phyloP scores from a whole-genome alignment of 2,329 filamentous ascomycete species.

The Plectosphaerella plurivora region DNA sequence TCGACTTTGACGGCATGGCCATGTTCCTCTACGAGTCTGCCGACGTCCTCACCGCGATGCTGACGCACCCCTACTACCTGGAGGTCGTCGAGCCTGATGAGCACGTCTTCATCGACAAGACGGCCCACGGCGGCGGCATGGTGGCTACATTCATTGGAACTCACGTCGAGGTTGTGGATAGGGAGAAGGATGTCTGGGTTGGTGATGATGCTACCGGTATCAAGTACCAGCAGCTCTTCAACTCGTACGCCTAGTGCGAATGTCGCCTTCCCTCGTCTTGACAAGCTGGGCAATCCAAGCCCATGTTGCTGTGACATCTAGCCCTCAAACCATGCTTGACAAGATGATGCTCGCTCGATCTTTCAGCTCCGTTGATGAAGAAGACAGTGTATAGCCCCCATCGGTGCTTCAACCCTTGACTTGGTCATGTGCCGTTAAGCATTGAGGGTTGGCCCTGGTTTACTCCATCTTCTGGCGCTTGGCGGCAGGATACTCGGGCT shows the following conservation, averaged over 20 bases:
- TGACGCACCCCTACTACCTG: constrained; percentile 22
- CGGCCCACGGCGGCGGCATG: constrained; percentile 18
- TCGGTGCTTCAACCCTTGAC: too few species aligned
- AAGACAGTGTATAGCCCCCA: too few species aligned
- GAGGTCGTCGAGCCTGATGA: constrained; percentile 22
- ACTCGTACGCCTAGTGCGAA: constrained; percentile 5
- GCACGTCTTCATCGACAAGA: constrained; percentile 22
- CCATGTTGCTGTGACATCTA: background rate
- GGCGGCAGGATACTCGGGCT: too few species aligned
- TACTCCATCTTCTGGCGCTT: too few species aligned
- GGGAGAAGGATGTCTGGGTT: constrained; percentile 16
- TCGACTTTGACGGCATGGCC: constrained; percentile 23
- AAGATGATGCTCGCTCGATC: too few species aligned
- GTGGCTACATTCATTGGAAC: constrained; percentile 19
- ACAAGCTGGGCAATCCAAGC: background rate
- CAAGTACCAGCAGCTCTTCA: constrained; percentile 18
- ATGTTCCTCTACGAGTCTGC: constrained; percentile 20
- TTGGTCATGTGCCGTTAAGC: too few species aligned
- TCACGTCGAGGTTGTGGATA: constrained; percentile 18
- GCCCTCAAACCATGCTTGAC: too few species aligned
- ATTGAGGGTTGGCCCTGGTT: too few species aligned
- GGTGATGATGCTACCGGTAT: constrained; percentile 9
- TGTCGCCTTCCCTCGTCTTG: too few species aligned
- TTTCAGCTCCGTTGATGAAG: too few species aligned
- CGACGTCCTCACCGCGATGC: constrained; percentile 16